phyloP scores from a whole-genome alignment of 176 grass and related monocot genomes.

The Leersia perrieri region DNA sequence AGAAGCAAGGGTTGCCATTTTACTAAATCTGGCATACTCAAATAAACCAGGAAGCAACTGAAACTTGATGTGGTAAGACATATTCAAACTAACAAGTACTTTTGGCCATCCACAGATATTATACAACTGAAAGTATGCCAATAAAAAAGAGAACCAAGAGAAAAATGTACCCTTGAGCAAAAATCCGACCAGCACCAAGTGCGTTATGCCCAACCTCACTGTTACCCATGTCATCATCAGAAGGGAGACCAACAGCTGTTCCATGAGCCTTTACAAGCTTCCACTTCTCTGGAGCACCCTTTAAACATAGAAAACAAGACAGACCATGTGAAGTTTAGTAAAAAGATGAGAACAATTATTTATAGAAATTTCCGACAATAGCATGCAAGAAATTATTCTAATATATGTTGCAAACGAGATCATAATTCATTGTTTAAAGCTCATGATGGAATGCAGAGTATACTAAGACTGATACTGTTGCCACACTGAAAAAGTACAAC shows the following conservation, averaged over 20 bases:
- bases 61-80: background rate
- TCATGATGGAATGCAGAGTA: background rate
- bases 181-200: conserved; percentile 89
- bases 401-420: background rate
- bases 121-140: background rate
- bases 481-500: background rate
- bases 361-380: background rate
- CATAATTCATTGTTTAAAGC: background rate
- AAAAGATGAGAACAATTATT: background rate
- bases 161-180: conserved; percentile 67
- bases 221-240: conserved; percentile 97
- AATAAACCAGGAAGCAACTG: background rate
- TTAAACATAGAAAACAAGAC: conserved; percentile 3
- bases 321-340: background rate
- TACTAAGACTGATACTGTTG: background rate
- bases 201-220: conserved; percentile 99
- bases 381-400: background rate
- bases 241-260: conserved; percentile 85
- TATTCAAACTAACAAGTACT: background rate
- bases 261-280: conserved; percentile 91
- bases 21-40: background rate
- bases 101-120: background rate
- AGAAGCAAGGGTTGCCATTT: background rate
- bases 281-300: conserved; percentile 93
- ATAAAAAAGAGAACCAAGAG: background rate